A percentile compares a stretch with the other conserved stretches of the same genome.
Conservation (phyloP, 768 basidiomycete genomes). For the Psilocybe azurescens region DNA sequence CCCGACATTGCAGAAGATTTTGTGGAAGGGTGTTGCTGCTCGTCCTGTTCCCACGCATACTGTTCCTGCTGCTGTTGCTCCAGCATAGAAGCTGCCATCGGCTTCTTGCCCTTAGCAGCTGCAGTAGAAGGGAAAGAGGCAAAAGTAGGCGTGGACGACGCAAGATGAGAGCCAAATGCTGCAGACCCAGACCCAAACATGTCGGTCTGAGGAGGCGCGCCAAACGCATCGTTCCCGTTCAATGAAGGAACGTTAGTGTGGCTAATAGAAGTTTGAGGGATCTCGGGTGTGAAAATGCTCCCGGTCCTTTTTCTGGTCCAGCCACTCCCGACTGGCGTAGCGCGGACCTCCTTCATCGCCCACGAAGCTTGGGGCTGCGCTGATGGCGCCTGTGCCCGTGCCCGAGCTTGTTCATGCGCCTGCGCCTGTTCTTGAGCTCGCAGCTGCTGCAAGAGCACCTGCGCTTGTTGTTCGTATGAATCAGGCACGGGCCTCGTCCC, state of each 20-base stretch:
- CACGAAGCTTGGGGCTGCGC: not conserved
- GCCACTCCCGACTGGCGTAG: conserved; percentile 28
- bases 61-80: not conserved
- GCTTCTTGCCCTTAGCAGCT: conserved; percentile 10
- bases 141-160: not conserved
- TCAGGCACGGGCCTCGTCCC: not conserved
- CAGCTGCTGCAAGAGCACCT: not conserved
- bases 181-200: conserved; percentile 4
- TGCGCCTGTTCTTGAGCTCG: conserved; percentile 4
- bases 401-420: not conserved
- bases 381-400: not conserved
- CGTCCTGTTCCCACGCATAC: not conserved
- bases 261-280: not conserved
- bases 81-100: not conserved
- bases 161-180: not conserved
- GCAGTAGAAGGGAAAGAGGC: not conserved
- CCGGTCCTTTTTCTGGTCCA: conserved; percentile 24
- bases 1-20: not conserved
- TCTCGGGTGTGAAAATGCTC: not conserved
- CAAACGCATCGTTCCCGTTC: not conserved
- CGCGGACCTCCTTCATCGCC: conserved; percentile 15
- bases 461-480: not conserved
- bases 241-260: not conserved
- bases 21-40: not conserved
- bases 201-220: not conserved